phyloP scores from a whole-genome alignment of 73 alveolate genomes.

The Stentor roeselii region DNA sequence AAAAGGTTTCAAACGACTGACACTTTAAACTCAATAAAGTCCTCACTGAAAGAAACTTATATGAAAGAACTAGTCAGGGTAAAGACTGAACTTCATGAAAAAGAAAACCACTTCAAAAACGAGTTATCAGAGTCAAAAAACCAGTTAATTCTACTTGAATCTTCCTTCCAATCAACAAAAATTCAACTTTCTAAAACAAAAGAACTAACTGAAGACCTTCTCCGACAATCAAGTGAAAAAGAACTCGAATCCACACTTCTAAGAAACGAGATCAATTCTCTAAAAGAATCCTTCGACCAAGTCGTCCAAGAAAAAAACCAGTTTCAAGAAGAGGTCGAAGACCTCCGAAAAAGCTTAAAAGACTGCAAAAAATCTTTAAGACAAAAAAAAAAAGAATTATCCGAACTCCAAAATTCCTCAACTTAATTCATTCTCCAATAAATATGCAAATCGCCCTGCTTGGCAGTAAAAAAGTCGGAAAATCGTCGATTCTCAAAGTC shows the following conservation, averaged over 20 bases:
- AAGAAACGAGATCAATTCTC: not conserved
- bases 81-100: not conserved
- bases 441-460: not conserved
- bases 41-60: not conserved
- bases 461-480: slow-evolving; percentile 54
- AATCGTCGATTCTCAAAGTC: slow-evolving; percentile 85
- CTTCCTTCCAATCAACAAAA: too few species aligned
- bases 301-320: not conserved
- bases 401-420: not conserved
- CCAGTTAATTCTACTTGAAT: too few species aligned
- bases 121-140: not conserved
- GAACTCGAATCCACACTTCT: not conserved
- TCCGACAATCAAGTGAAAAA: not conserved
- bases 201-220: not conserved
- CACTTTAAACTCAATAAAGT: not conserved
- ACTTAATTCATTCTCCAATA: too few species aligned
- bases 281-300: not conserved
- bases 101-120: not conserved
- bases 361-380: slow-evolving; percentile 9
- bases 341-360: not conserved
- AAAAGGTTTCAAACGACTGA: not conserved
- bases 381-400: not conserved
- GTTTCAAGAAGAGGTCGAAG: not conserved
- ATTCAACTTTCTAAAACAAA: too few species aligned
- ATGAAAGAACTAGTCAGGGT: not conserved